Evolutionary conservation across 1,284 basidiomycete genomes (phyloP), one percentile per base, ranked within the genome.

Genomic region (Malassezia psittaci): DNA sequence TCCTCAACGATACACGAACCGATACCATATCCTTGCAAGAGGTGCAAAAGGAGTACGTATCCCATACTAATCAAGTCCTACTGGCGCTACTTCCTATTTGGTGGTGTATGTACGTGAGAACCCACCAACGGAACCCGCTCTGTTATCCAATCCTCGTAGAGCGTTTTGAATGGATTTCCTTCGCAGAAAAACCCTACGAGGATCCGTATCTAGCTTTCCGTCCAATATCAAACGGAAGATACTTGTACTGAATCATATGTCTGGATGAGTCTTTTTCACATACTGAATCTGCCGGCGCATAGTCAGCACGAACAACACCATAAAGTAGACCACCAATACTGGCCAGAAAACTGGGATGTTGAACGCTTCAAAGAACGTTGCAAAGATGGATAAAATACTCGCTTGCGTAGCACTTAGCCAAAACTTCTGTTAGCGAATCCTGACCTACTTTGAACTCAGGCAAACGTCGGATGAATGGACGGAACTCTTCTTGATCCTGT

Each of bases 301-400:
- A 32, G 76, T 77, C 56, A 78, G 72, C 42, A 74, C 66, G 49
- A 77, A 76, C 41, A 78, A 64, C 62, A 77, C 67, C 62, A 68
- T 69, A 60, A 76, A 71, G 63, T 94, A 94, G 66, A 96, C 80
- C 65, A 96, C 83, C 45, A 94, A 81, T 76, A 96, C 94, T 11
- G 90, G 90, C 90, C 93, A 96, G 77, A 94, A 96, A 19, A 98
- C 93, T 11, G 93, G 93, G 16, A 96, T 85, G 75, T 96, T 90
- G 67, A 93, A 93, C 11, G 79, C 77, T 33, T 52, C 58, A 41
- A 58, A 59, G 21, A 56, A 48, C 7, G 64, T 71, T 35, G 53
- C 60, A 51, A 85, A 76, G 44, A 94, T 74, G 5, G 90, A 86
- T 53, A 98, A 76, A 15, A 86, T 50, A 19, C 87, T 87, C 5